Percentiles rank a stretch among this genome's conserved stretches.
Conservation (phyloP, 371 early-diverging fungal genomes). For the Mortierella sp. region DNA sequence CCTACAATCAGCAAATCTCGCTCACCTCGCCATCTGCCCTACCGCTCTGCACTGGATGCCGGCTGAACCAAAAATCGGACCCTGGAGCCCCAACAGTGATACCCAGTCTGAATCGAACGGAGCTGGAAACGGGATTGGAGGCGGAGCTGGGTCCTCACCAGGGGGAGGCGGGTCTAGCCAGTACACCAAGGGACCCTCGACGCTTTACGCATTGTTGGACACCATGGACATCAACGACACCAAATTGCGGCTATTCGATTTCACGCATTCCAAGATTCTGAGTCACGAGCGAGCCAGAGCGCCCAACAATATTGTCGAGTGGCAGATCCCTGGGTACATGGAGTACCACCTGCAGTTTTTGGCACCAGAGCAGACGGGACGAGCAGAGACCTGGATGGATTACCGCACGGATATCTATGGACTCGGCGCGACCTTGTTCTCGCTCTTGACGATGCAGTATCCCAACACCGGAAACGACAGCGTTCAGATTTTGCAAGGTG, state of each 20-base stretch:
- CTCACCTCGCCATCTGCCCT: slow-evolving; percentile 50
- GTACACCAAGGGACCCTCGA: neutral
- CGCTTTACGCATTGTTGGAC: slow-evolving; percentile 18
- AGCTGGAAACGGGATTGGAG: neutral
- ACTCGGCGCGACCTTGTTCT: slow-evolving; percentile 67
- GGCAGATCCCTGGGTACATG: slow-evolving; percentile 53
- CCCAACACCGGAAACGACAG: slow-evolving; percentile 67
- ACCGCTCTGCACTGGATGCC: slow-evolving; percentile 46
- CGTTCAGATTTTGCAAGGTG: slow-evolving; percentile 70
- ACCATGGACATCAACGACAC: slow-evolving; percentile 49
- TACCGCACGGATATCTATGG: slow-evolving; percentile 74
- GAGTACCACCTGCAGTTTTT: slow-evolving; percentile 59
- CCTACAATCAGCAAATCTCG: slow-evolving; percentile 26
- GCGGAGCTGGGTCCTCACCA: neutral
- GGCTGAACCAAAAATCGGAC: slow-evolving; percentile 5
- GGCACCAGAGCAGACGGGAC: slow-evolving; percentile 73
- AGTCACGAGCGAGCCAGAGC: slow-evolving; percentile 56
- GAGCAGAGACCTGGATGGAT: slow-evolving; percentile 72
- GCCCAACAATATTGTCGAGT: slow-evolving; percentile 54
- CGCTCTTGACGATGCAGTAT: slow-evolving; percentile 62
- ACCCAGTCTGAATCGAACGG: neutral
- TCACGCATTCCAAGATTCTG: slow-evolving; percentile 53
- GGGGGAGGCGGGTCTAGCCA: neutral
- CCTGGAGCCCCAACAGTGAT: neutral
- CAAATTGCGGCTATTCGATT: slow-evolving; percentile 49